Base-by-base conservation (phyloP, 2,329 filamentous ascomycete genomes). In the Blastomyces gilchristii region DNA sequence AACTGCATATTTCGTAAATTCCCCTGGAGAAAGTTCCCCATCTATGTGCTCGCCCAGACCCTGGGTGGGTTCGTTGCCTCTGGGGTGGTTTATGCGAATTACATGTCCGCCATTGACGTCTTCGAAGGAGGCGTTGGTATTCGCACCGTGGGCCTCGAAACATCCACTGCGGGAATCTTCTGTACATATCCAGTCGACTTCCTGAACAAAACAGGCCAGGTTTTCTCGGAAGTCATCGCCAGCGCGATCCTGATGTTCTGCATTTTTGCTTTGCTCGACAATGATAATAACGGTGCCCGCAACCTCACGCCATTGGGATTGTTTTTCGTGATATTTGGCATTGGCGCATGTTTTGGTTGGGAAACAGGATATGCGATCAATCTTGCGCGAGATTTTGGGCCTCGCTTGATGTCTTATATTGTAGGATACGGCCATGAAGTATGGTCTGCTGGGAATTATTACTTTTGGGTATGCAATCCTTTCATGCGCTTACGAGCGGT, bases 361-460 rank as follows among this genome's bases (percentile, higher is more conserved):
- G 83, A 90, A 72, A 91, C 87, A 0, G 87, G 88, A 47, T 91
- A 88, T 74, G 87, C 87, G 18, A 89, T 90, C 67, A 90, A 90
- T 69, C 74, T 89, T 52, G 87, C 87, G 45, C 81, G 88, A 73
- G 88, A 91, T 67, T 88, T 90, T 70, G 86, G 86, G 0, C 87
- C 87, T 11, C 79, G 87, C 12, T 73, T 90, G 53, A 83, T 88
- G 65, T 83, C 83, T 0, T 88, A 85, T 70, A 82, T 86, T 70
- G 68, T 90, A 62, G 88, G 88, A 1, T 90, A 91, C 70, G 86
- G 86, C 0, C 73, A 72, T 58, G 81, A 86, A 59, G 87, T 90
- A 0, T 90, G 86, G 84, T 81, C 79, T 11, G 83, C 85, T 0
- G 86, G 87, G 1, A 80, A 80, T 14, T 88, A 89, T 70, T 91